Conservation (phyloP, 495 filamentous ascomycete species). For the Aspergillus avenaceus region DNA sequence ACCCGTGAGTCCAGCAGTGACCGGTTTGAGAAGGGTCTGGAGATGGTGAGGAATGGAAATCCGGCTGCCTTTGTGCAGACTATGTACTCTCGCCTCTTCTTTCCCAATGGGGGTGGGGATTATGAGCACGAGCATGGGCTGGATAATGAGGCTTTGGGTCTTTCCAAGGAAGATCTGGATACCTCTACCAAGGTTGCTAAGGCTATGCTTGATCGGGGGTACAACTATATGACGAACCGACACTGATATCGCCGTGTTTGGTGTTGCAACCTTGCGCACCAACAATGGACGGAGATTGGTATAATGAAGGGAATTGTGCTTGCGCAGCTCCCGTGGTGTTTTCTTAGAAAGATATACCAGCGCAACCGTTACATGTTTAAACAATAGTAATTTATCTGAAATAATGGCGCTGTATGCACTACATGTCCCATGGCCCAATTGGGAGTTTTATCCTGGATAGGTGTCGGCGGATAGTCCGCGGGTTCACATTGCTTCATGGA, state of each 20-base stretch:
- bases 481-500: background rate
- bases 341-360: too few species aligned
- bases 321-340: too few species aligned
- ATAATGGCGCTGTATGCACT: too few species aligned
- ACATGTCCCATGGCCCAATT: too few species aligned
- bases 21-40: conserved; percentile 38
- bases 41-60: conserved; percentile 39
- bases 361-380: too few species aligned
- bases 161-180: conserved; percentile 59
- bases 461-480: too few species aligned
- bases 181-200: conserved; percentile 33
- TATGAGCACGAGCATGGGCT: conserved; percentile 31
- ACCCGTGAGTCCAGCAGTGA: conserved; percentile 33
- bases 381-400: too few species aligned
- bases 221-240: background rate
- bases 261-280: too few species aligned
- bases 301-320: too few species aligned
- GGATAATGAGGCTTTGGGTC: conserved; percentile 47
- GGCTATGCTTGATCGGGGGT: background rate
- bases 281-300: too few species aligned
- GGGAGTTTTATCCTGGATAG: too few species aligned
- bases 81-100: conserved; percentile 53
- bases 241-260: too few species aligned
- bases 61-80: conserved; percentile 18
- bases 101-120: conserved; percentile 39